Base-by-base conservation (phyloP, 164 flowering plant genomes). In the Vitis labrusca region DNA sequence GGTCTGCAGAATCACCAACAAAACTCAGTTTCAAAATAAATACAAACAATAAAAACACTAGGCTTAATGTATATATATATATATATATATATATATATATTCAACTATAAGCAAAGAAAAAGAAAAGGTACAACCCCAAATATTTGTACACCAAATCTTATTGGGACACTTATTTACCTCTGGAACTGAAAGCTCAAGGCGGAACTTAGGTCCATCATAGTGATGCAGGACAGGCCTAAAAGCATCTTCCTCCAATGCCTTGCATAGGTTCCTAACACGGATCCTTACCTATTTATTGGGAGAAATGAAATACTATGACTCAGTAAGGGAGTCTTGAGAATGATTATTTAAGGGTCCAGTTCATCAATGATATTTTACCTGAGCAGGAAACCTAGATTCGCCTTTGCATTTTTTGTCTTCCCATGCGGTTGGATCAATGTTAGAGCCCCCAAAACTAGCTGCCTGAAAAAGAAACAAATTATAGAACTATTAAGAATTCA, bases 351-450 rank as follows among this genome's bases (percentile, higher is more conserved):
- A 44, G 13, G 14, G 51, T 59, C 15, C 10, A 49, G 58, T 57
- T 63, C 19, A 19, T 8, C n/a, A 10, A 62, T 5, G 3, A 53
- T n/a, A 61, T 44, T 30, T 78, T 80, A 91, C 94, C 92, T 91
- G 97, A n/a, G 97, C 97, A 76, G 97, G 97, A 77, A 91, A 91
- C 79, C 97, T 86, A 10, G 94, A 89, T 73, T 91, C 97, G 2
- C 94, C 94, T 81, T 83, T 88, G 73, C 93, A 88, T 71, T 91
- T 91, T 74, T 89, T 91, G 71, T 91, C 94, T 76, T 91, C 97
- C 97, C 97, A 89, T 44, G 97, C 94, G 80, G 91, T 88, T 16
- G 91, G 90, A 74, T 91, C 94, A 30, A 91, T 91, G 85, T 91
- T 91, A 47, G 94, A 85, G 69, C 97, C 94, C 27, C 94, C 94